A percentile compares a stretch with the other conserved stretches of the same genome.
phyloP scores from a whole-genome alignment of 2,329 filamentous ascomycete genomes.

The Cladosporium oxysporum region DNA sequence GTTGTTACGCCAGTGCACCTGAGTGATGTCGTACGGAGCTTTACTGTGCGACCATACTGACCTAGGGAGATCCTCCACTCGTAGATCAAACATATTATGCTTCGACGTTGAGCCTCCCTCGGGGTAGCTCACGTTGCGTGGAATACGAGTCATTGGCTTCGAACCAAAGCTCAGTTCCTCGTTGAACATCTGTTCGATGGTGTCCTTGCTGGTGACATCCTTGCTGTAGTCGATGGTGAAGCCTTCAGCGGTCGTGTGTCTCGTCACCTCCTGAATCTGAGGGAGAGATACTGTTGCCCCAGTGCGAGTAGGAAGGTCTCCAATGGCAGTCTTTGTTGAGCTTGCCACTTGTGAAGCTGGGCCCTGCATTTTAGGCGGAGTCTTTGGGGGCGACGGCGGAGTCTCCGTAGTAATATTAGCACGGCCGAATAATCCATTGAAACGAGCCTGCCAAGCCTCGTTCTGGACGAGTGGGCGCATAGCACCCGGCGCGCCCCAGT shows the following conservation, averaged over 20 bases:
- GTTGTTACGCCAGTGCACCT: conserved; percentile 23
- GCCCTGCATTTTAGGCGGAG: conserved; percentile 45
- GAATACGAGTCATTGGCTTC: conserved; percentile 39
- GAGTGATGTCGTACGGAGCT: conserved; percentile 3
- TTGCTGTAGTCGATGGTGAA: conserved; percentile 36
- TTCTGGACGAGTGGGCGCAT: conserved; percentile 49
- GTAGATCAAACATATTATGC: conserved; percentile 28
- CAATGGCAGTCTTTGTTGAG: conserved; percentile 67
- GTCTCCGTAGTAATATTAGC: conserved; percentile 48
- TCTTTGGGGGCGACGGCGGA: conserved; percentile 41
- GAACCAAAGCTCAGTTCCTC: conserved; percentile 51
- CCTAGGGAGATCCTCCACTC: conserved; percentile 21
- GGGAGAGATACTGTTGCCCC: conserved; percentile 74
- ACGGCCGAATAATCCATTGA: conserved; percentile 75
- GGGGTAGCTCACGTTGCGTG: conserved; percentile 30
- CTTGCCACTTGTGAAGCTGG: conserved; percentile 59
- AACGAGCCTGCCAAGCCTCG: conserved; percentile 75
- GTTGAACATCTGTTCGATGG: conserved; percentile 46
- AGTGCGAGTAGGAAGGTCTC: conserved; percentile 54
- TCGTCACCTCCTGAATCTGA: conserved; percentile 20
- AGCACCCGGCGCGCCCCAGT: conserved; percentile 29
- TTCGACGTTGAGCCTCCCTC: conserved; percentile 16
- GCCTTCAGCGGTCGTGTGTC: conserved; percentile 12
- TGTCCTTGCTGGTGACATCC: conserved; percentile 43
- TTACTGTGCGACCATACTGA: conserved; percentile 21